Conservation (phyloP, 2,329 filamentous ascomycete species). For the Rhytidhysteron rufulum region DNA sequence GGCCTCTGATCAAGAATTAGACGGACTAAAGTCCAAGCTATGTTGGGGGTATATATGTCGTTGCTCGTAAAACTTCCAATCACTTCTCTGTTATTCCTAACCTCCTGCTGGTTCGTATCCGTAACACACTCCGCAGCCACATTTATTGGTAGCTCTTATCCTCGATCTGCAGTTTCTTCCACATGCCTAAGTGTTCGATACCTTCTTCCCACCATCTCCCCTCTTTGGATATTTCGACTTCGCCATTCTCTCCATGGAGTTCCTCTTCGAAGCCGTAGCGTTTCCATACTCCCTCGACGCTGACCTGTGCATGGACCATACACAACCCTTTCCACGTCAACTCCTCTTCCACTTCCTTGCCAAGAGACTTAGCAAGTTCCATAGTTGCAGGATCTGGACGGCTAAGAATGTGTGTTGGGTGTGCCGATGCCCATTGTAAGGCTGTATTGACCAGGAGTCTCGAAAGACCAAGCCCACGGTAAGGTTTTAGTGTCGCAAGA, state of each 20-base stretch:
- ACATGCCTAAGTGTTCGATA: constrained; percentile 86
- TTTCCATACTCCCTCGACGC: constrained; percentile 62
- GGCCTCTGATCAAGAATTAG: no score
- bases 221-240: constrained; percentile 27
- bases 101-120: no score
- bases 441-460: constrained; percentile 64
- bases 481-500: constrained; percentile 65
- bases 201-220: constrained; percentile 73
- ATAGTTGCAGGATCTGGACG: constrained; percentile 34
- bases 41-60: no score
- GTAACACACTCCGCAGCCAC: no score
- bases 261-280: constrained; percentile 74
- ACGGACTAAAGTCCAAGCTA: no score
- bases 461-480: constrained; percentile 63
- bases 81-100: no score
- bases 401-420: constrained; percentile 49
- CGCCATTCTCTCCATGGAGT: constrained; percentile 55
- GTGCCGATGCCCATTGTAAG: constrained; percentile 61
- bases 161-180: constrained; percentile 44
- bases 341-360: constrained; percentile 34
- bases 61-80: no score
- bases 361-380: constrained; percentile 44
- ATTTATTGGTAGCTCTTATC: constrained; percentile 5
- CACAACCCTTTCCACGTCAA: constrained; percentile 69
- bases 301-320: constrained; percentile 73